These are phyloP conservation scores for Arachnomyces sp. DNA, from an alignment of 2,329 filamentous ascomycete genomes.

Conservation along the genomic window DNA sequence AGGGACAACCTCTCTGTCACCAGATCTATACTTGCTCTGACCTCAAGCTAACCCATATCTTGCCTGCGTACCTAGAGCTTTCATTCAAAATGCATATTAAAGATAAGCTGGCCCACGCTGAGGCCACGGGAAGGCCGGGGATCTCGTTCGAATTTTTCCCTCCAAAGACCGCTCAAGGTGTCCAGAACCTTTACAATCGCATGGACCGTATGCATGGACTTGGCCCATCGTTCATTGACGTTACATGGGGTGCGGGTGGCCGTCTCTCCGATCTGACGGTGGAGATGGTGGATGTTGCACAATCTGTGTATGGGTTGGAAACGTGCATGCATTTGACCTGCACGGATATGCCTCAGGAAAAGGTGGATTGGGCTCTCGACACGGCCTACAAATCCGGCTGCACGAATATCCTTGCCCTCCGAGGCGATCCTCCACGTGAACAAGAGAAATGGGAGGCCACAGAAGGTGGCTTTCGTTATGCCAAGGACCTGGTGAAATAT, in stretches of 20 bases:
- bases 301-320: conserved; percentile 90
- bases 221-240: conserved; percentile 91
- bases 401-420: conserved; percentile 90
- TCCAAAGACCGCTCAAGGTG: conserved; percentile 79
- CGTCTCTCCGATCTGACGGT: conserved; percentile 84
- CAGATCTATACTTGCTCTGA: neutral
- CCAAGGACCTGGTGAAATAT: conserved; percentile 79
- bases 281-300: conserved; percentile 95
- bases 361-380: conserved; percentile 79
- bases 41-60: conserved; percentile 4
- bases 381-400: conserved; percentile 91
- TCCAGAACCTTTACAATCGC: conserved; percentile 97
- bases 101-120: conserved; percentile 76
- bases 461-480: conserved; percentile 82
- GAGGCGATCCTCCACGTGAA: conserved; percentile 88
- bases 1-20: no score
- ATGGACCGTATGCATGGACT: conserved; percentile 98
- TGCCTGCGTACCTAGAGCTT: conserved; percentile 1
- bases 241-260: conserved; percentile 96
- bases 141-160: conserved; percentile 99
- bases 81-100: conserved; percentile 78
- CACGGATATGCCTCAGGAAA: conserved; percentile 91
- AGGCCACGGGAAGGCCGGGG: conserved; percentile 69
- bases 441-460: conserved; percentile 88
- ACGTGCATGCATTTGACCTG: conserved; percentile 99